Evolutionary conservation across 2,329 filamentous ascomycete species (phyloP).

Genomic region (Exophiala bonariae): DNA sequence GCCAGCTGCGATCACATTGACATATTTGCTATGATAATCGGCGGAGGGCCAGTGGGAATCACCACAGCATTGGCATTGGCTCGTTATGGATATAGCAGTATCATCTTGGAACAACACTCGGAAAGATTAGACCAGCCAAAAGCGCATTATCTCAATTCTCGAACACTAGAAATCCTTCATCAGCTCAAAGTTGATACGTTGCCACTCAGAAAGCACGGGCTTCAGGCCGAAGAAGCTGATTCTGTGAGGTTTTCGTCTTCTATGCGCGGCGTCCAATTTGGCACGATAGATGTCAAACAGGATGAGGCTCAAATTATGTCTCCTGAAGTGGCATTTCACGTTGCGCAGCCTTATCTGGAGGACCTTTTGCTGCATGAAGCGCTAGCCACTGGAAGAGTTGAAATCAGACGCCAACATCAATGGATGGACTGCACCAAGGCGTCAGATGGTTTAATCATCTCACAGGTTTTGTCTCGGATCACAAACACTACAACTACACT

Average conservation of each 20-base stretch:
- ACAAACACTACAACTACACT: neutral
- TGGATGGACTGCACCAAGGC: conserved; percentile 5
- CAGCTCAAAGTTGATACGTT: conserved; percentile 26
- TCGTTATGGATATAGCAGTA: conserved; percentile 11
- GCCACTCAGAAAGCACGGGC: neutral
- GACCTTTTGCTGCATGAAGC: conserved; percentile 1
- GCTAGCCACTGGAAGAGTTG: conserved; percentile 3
- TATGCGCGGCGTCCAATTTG: conserved; percentile 6
- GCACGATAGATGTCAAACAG: neutral
- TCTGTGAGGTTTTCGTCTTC: conserved; percentile 2
- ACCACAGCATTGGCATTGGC: conserved; percentile 34
- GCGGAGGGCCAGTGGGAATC: conserved; percentile 47
- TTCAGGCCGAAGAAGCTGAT: neutral
- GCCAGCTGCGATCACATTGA: too few species aligned
- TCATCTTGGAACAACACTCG: conserved; percentile 28
- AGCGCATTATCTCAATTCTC: conserved; percentile 30
- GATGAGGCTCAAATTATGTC: conserved; percentile 12
- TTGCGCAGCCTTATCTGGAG: conserved; percentile 8
- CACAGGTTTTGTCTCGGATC: neutral
- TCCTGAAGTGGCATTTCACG: conserved; percentile 10
- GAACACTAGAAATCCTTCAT: conserved; percentile 31
- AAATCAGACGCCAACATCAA: neutral
- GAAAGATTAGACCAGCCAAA: conserved; percentile 29
- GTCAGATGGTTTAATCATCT: neutral
- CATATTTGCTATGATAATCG: conserved; percentile 37